Base-by-base conservation (phyloP, 2,329 filamentous ascomycete genomes). In the Madurella mycetomatis region DNA sequence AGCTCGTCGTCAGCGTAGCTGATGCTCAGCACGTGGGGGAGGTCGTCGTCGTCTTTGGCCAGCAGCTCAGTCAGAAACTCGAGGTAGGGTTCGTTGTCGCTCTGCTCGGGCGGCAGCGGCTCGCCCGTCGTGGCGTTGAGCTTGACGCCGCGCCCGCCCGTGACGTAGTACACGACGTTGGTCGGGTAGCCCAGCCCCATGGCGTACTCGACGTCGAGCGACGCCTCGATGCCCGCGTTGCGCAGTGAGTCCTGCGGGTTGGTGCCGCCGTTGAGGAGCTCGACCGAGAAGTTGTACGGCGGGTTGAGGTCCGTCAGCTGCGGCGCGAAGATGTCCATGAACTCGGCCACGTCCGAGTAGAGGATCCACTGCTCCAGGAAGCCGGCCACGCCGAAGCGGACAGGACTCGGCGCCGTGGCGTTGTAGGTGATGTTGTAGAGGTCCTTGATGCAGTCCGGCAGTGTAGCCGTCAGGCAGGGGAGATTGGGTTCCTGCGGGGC, bases 1-100 rank as follows among this genome's bases (percentile, higher is more conserved):
- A 79, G 72, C 67, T 84, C 81, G 58, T 83, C 77, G 60, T 84
- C 81, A 13, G 75, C 78, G 63, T 84, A 85, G 13, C 79, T 82
- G 17, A 82, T 75, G 45, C 77, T 78, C 12, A 85, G 72, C 2
- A 84, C 76, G 49, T 81, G 79, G 1, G 82, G 82, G 12, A 83
- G 63, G 17, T 74, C 65, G 13, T 69, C 65, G 45, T 78, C 73
- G 1, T 69, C 64, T 55, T 73, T 70, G 18, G 60, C 66, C 1
- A 83, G 69, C 8, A 84, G 67, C 55, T 76, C 73, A 51, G 80
- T 70, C 13, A 83, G 68, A 59, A 80, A 77, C 39, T 78, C 74
- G 4, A 84, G 67, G 58, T 80, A 84, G 0, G 82, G 82, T 65
- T 84, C 81, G 62, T 84, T 84, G 56, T 73, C 65, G 47, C 65